Evolutionary conservation across 2,329 filamentous ascomycete genomes (phyloP), one percentile per base, ranked within the genome.

Genomic region (Hypoxylon sp.): DNA sequence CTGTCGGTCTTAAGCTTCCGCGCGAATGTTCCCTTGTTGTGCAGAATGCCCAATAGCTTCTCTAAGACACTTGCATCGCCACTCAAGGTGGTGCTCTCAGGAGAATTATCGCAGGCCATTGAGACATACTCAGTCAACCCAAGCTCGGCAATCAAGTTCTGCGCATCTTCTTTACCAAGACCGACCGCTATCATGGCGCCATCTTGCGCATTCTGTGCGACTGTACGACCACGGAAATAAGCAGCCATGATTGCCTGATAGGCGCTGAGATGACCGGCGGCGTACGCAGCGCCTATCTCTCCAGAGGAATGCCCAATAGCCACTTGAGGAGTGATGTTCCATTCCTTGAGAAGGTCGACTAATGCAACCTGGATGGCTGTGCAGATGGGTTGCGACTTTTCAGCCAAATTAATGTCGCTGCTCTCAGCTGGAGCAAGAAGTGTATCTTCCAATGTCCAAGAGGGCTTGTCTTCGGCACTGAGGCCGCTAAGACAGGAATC

Each of bases 211-310:
- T 11, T 3, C 1, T 48, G 21, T 9, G 19, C 48, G 3, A 60
- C 38, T 0, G 57, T 23, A 17, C 46, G 38, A 30, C 72, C 70
- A 2, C 72, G 66, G 46, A 52, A 62, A 28, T 69, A 74, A 4
- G 65, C 65, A 7, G 63, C 48, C 2, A 36, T 38, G 4, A 72
- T 64, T 10, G 69, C 65, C 2, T 62, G 36, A 7, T 45, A 6
- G 1, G 34, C 43, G 1, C 59, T 57, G 2, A 78, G 68, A 14
- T 52, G 68, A 1, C 79, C 79, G 2, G 77, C 76, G 2, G 77
- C 77, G 52, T 81, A 83, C 0, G 81, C 81, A 0, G 81, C 81
- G 0, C 79, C 80, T 34, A 83, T 77, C 63, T 79, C 77, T 6
- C 76, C 77, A 3, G 70, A 74, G 0, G 76, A 78, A 58, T 79